Evolutionary conservation across 2,329 filamentous ascomycete species (phyloP).

Genomic region (Penicillium concentricum): DNA sequence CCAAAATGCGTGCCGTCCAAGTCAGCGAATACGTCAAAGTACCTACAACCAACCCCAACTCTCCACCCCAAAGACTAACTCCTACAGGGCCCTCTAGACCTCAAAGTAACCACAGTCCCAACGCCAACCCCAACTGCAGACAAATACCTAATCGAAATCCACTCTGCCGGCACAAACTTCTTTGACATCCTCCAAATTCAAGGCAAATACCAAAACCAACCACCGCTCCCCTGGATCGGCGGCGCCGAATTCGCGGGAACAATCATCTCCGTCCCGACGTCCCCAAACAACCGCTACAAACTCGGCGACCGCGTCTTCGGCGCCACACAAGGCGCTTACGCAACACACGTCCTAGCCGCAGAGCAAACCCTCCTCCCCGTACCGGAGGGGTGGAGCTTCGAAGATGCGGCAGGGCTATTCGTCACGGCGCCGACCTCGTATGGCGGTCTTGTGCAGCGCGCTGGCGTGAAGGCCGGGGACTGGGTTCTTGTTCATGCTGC

Average conservation of each 20-base stretch:
- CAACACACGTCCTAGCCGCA: constrained; percentile 66
- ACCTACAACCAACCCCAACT: constrained; percentile 13
- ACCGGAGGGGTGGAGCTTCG: constrained; percentile 77
- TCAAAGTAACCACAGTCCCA: constrained; percentile 71
- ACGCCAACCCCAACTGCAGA: constrained; percentile 68
- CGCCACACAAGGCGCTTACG: constrained; percentile 80
- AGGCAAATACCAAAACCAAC: constrained; percentile 93
- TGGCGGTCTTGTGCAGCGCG: constrained; percentile 74
- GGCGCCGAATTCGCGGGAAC: constrained; percentile 85
- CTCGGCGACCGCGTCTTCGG: constrained; percentile 84
- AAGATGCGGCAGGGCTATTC: constrained; percentile 83
- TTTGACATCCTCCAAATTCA: constrained; percentile 95
- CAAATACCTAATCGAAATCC: constrained; percentile 84
- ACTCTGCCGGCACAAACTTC: constrained; percentile 89
- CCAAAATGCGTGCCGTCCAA: constrained; percentile 73
- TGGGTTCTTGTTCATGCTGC: constrained; percentile 89
- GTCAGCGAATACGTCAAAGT: constrained; percentile 74
- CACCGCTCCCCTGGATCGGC: constrained; percentile 81
- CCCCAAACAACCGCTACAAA: constrained; percentile 61
- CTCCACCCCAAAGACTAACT: constrained; percentile 7
- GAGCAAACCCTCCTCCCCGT: constrained; percentile 71
- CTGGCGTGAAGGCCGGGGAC: constrained; percentile 74
- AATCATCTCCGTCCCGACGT: constrained; percentile 65
- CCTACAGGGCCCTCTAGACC: constrained; percentile 71
- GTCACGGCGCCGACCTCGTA: constrained; percentile 92